Evolutionary conservation across 2,329 filamentous ascomycete species (phyloP), one percentile per base, ranked within the genome.

Genomic region (Colletotrichum aenigma): DNA sequence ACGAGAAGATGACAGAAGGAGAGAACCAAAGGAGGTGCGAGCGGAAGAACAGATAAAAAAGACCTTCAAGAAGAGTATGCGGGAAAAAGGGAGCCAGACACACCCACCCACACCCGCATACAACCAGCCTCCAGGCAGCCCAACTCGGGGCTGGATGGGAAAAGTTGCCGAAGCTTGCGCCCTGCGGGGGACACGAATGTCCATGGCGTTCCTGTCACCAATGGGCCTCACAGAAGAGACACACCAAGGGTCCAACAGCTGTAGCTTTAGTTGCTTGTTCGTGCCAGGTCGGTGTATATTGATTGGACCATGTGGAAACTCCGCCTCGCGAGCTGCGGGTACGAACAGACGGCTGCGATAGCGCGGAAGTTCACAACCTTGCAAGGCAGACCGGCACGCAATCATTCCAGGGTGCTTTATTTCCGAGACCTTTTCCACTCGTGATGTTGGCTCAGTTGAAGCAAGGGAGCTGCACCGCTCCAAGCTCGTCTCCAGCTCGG

Each of bases 281-380:
- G 64, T 74, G 58, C 71, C 70, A 55, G 68, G 43, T 36, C 28
- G 56, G 64, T 34, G 65, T 73, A 43, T 36, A 28, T 48, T 64
- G 64, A 72, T 64, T 69, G 70, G 74, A 18, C 58, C 21, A 43
- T 10, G 48, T 32, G 43, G 34, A 32, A 52, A 58, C 32, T 76
- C 70, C 58, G 70, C 74, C 74, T 76, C 30, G 64, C 26, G 43
- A 74, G 56, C 36, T 72, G 69, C 69, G 26, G 58, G 43, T 66
- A 66, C 64, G 64, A 34, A 61, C 55, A 64, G 64, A 69, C 67
- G 65, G 36, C 56, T 58, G 34, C 15, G 65, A 58, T 66, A 62
- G 70, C 58, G 64, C 58, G 64, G n/a, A n/a, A 38, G n/a, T 12
- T 24, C 21, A 56, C n/a, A 21, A 28, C 38, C 70, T 58, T 74